Percentiles rank a stretch among this genome's conserved stretches.
Evolutionary conservation across 345 rosid species (phyloP).

Genomic region (Bruguiera gymnorhiza): DNA sequence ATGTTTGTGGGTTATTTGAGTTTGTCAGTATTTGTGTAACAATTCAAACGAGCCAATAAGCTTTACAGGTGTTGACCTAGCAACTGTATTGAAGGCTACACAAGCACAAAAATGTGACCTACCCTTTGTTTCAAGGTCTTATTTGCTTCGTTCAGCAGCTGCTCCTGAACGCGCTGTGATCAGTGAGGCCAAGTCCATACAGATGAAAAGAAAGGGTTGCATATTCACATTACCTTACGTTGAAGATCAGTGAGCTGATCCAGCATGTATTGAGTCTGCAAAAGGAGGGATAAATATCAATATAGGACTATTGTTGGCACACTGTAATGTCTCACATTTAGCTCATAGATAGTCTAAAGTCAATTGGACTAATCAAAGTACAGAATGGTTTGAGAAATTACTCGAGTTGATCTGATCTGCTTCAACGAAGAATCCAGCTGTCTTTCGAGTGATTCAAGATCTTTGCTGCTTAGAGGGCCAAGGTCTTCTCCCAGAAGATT

Average conservation of each 20-base stretch:
- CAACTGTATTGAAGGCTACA: too few species aligned
- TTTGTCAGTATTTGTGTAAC: background rate
- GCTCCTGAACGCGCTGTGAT: constrained; percentile 47
- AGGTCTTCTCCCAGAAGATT: constrained; percentile 91
- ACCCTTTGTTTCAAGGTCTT: constrained; percentile 82
- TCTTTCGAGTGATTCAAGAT: constrained; percentile 88
- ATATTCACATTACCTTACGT: constrained; percentile 51
- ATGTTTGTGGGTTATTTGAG: background rate
- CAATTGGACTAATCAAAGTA: background rate
- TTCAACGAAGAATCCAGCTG: constrained; percentile 89
- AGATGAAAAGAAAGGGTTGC: background rate
- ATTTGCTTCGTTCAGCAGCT: constrained; percentile 70
- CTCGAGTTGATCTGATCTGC: constrained; percentile 84
- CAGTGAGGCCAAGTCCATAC: background rate
- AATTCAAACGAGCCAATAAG: too few species aligned
- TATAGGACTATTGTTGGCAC: background rate
- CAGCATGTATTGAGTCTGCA: constrained; percentile 84
- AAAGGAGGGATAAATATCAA: background rate
- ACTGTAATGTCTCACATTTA: background rate
- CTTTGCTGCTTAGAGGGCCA: constrained; percentile 79
- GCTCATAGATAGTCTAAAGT: too few species aligned
- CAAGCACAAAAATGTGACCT: constrained; percentile 13
- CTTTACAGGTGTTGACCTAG: too few species aligned
- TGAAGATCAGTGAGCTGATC: constrained; percentile 93
- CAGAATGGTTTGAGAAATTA: constrained; percentile 19